Percentiles rank a stretch among this genome's conserved stretches.
Evolutionary conservation across 106 monocot genomes (phyloP).

Genomic region (Apostasia ramifera): DNA sequence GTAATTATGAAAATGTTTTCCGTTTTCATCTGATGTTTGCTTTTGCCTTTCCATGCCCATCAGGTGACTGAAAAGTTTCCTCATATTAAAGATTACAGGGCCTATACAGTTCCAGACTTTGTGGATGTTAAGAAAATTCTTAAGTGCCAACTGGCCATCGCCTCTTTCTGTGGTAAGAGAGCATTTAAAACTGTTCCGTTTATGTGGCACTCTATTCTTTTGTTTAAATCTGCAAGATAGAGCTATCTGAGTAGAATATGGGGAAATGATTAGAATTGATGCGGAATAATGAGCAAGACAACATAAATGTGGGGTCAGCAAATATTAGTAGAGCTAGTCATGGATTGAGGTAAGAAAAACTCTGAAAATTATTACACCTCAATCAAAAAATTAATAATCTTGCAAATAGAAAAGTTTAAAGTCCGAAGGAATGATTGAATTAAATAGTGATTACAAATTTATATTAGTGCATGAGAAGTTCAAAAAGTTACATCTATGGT

Average conservation of each 20-base stretch:
- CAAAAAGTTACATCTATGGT: too few relatives aligned
- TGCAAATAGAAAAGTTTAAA: too few relatives aligned
- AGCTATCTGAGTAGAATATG: too few relatives aligned
- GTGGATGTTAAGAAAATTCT: conserved; percentile 43
- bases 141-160: conserved; percentile 72
- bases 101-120: conserved; percentile 43
- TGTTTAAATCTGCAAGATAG: too few relatives aligned
- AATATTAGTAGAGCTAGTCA: too few relatives aligned
- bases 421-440: too few relatives aligned
- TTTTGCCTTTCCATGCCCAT: conserved; percentile 3
- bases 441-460: too few relatives aligned
- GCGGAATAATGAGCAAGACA: too few relatives aligned
- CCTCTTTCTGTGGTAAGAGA: conserved; percentile 47
- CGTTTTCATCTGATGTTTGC: background rate
- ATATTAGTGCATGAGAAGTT: too few relatives aligned
- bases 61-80: conserved; percentile 77
- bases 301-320: too few relatives aligned
- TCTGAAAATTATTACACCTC: background rate
- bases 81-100: conserved; percentile 58
- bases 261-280: too few relatives aligned
- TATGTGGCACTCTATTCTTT: background rate
- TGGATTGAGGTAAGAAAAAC: background rate
- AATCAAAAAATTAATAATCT: too few relatives aligned
- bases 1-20: background rate
- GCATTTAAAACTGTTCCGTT: background rate